phyloP scores from a whole-genome alignment of 2,329 filamentous ascomycete genomes.

The Aspergillus bombycis region DNA sequence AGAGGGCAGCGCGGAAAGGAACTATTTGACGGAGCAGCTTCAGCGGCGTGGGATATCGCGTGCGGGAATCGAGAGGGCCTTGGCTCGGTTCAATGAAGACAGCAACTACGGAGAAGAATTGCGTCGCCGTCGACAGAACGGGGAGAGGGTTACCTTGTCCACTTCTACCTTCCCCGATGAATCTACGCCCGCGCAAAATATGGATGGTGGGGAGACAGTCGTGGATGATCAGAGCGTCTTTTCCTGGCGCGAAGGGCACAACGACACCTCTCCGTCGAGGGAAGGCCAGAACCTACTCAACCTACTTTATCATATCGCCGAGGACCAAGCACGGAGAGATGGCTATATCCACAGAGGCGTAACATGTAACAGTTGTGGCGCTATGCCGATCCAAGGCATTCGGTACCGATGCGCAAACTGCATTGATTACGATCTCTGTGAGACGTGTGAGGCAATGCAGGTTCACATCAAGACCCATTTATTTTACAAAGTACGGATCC shows the following conservation, averaged over 20 bases:
- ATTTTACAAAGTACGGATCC: conserved; percentile 94
- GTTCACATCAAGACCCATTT: conserved; percentile 89
- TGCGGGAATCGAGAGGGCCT: conserved; percentile 39
- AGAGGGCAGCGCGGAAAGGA: conserved; percentile 37
- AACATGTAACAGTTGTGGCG: conserved; percentile 85
- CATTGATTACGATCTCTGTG: conserved; percentile 92
- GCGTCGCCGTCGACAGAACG: conserved; percentile 42
- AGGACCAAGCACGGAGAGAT: conserved; percentile 85
- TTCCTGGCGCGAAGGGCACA: conserved; percentile 48
- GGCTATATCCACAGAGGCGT: conserved; percentile 92
- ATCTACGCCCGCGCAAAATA: conserved; percentile 26
- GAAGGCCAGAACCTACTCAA: conserved; percentile 80
- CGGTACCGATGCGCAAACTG: conserved; percentile 96
- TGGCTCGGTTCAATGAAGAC: conserved; percentile 44
- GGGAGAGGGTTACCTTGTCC: conserved; percentile 41
- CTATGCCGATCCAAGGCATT: conserved; percentile 86
- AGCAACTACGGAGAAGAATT: conserved; percentile 44
- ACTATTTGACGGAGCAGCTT: conserved; percentile 43
- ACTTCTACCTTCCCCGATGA: conserved; percentile 37
- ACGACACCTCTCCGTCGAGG: conserved; percentile 43
- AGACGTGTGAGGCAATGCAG: conserved; percentile 75
- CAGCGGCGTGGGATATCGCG: conserved; percentile 44
- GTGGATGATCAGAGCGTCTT: conserved; percentile 49
- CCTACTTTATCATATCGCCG: conserved; percentile 87
- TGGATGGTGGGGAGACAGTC: conserved; percentile 40